These are phyloP conservation scores for Ichthyophthirius multifiliis DNA, from an alignment of 169 alveolate species.

Conservation along the genomic window DNA sequence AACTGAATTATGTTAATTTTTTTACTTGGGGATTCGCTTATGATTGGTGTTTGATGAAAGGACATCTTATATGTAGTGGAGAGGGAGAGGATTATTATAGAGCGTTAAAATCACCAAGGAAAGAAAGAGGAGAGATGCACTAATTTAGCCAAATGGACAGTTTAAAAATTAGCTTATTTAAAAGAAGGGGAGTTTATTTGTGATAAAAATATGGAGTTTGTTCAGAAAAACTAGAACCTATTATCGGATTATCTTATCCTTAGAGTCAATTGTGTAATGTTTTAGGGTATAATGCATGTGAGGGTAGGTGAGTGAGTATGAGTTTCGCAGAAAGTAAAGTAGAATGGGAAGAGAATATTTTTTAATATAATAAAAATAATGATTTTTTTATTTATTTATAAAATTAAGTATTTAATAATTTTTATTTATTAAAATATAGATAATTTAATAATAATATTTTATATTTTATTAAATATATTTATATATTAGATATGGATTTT, in stretches of 20 bases:
- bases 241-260: background rate
- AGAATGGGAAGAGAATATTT: too few species aligned
- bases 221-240: constrained; percentile 1
- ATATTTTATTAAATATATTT: too few species aligned
- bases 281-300: constrained; percentile 3
- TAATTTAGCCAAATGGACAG: background rate
- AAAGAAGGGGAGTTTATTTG: background rate
- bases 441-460: too few species aligned
- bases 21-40: constrained; percentile 3
- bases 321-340: too few species aligned
- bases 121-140: background rate
- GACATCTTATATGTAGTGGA: background rate
- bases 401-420: too few species aligned
- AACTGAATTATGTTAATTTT: background rate
- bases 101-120: background rate
- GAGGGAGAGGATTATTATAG: background rate
- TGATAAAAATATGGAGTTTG: constrained; percentile 1
- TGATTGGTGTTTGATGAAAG: constrained; percentile 9
- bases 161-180: background rate
- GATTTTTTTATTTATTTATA: too few species aligned
- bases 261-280: background rate
- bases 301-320: too few species aligned
- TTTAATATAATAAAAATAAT: too few species aligned
- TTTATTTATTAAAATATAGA: too few species aligned
- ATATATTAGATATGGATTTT: too few species aligned